Evolutionary conservation across 164 flowering plant species (phyloP).

Genomic region (Aristolochia fimbriata): DNA sequence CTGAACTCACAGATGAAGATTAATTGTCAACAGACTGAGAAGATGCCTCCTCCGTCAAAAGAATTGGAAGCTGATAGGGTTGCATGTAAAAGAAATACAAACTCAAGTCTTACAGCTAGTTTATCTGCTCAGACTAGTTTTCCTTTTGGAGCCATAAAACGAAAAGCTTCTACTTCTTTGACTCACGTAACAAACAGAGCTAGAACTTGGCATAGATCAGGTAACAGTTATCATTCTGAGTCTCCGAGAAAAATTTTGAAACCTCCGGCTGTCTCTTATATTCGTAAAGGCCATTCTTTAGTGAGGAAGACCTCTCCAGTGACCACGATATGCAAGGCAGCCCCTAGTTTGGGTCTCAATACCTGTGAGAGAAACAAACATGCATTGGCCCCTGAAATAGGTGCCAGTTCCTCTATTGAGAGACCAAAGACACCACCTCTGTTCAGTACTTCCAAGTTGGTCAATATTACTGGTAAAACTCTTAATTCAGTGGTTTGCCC

Average conservation of each 20-base stretch:
- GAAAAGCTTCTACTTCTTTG: neutral
- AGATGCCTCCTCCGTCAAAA: too few species aligned
- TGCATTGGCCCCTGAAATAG: neutral
- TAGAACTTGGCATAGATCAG: conserved; percentile 69
- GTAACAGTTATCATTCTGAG: conserved; percentile 17
- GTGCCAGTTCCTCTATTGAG: neutral
- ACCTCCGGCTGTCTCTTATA: conserved; percentile 38
- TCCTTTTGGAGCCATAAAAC: neutral
- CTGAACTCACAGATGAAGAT: too few species aligned
- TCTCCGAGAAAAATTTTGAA: conserved; percentile 12
- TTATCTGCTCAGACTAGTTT: neutral
- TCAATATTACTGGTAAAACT: neutral
- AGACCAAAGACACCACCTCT: conserved; percentile 2
- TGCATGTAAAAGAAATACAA: neutral
- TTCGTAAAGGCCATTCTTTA: conserved; percentile 87
- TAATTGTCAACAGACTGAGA: too few species aligned
- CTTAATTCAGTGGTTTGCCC: neutral
- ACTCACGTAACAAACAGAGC: conserved; percentile 19
- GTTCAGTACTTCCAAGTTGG: neutral
- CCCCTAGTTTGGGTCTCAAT: neutral
- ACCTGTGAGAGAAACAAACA: neutral
- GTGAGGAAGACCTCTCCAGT: conserved; percentile 45
- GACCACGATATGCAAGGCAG: conserved; percentile 15
- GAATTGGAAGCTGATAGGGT: too few species aligned
- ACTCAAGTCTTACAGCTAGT: neutral